Base-by-base conservation (phyloP, 768 basidiomycete genomes). In the Lactarius psammicola region DNA sequence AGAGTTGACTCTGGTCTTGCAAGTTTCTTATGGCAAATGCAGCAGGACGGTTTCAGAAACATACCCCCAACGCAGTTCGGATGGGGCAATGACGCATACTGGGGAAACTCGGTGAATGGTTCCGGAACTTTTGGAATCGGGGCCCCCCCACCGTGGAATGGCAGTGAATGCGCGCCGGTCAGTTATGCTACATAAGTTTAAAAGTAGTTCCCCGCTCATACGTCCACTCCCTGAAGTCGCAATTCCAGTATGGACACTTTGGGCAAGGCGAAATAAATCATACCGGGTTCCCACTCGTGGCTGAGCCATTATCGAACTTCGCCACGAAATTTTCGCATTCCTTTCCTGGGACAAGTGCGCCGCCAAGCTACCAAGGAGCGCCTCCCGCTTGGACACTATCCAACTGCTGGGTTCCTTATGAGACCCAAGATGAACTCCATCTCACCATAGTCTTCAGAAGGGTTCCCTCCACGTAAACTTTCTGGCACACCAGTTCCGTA, bases 381-480 rank as follows among this genome's bases (percentile, higher is more conserved):
- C 8, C 11, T 30, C 33, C 51, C 2, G 11, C 46, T 28, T 65
- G 64, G 64, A 17, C 17, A 11, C 2, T 65, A 3, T 42, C 20
- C 33, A 17, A 55, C 17, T 34, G 51, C 23, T 51, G 51, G 51
- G 53, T 65, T 4, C 11, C 15, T 17, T 60, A 65, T 36, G 58
- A n/a, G 17, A 33, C 2, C 36, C 31, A 65, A 30, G 51, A 60
- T 17, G 58, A 65, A 23, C 30, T 65, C 33, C 59, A 65, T 8
- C 7, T 65, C 0, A 65, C 64, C 13, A 55, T 65, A 28, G 51
- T 31, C 15, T 42, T 64, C 63, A 64, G 15, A 53, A 64, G 30
- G 57, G 26, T 31, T 18, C 31, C 49, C n/a, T 53, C 4, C 26
- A 3, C 13, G 36, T 64, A 31, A 59, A 23, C 15, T 17, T 10